These are phyloP conservation scores for Pisolithus thermaeus DNA, from an alignment of 1,284 basidiomycete species.

Conservation along the genomic window DNA sequence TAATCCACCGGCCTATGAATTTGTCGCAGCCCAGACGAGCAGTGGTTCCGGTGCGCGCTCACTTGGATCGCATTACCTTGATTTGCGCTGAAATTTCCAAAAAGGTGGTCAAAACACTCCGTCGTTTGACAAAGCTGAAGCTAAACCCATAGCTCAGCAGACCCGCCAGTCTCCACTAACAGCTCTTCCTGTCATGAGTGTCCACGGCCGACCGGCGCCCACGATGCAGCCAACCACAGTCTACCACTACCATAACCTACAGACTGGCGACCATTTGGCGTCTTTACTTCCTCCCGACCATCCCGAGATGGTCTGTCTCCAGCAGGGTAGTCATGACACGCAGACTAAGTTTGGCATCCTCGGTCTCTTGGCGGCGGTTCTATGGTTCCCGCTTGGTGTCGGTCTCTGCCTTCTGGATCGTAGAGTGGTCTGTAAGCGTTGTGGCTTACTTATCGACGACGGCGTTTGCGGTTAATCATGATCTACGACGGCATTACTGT, in stretches of 20 bases:
- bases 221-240: slow-evolving; percentile 27
- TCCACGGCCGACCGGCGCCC: slow-evolving; percentile 16
- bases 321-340: slow-evolving; percentile 60
- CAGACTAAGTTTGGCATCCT: slow-evolving; percentile 60
- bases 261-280: slow-evolving; percentile 40
- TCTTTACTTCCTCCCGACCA: slow-evolving; percentile 64
- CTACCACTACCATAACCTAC: slow-evolving; percentile 40
- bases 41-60: slow-evolving; percentile 14
- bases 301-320: slow-evolving; percentile 76
- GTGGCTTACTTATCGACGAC: slow-evolving; percentile 33
- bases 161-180: neutral
- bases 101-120: slow-evolving; percentile 8
- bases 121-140: slow-evolving; percentile 6
- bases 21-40: slow-evolving; percentile 9
- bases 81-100: neutral
- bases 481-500: neutral
- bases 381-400: slow-evolving; percentile 80
- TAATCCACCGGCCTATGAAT: slow-evolving; percentile 26
- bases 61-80: neutral
- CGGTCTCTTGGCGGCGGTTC: slow-evolving; percentile 69
- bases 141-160: slow-evolving; percentile 8
- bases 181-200: slow-evolving; percentile 11
- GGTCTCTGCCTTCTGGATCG: slow-evolving; percentile 70
- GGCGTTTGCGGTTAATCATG: slow-evolving; percentile 31
- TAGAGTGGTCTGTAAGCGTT: slow-evolving; percentile 58